Conservation (phyloP, 2,329 filamentous ascomycete genomes). For the Grosmannia serpens region DNA sequence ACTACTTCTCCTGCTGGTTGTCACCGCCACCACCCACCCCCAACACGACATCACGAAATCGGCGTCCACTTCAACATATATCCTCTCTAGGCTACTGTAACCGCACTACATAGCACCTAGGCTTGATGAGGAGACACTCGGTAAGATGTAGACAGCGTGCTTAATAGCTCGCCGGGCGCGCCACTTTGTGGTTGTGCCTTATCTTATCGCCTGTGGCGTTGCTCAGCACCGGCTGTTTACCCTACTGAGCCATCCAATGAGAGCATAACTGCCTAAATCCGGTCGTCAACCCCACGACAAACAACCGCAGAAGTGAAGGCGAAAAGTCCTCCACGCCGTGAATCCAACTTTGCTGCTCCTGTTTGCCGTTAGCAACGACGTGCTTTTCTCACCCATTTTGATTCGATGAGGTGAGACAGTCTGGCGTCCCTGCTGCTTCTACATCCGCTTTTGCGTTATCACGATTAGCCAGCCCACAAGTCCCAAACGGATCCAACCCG, state of each 20-base stretch:
- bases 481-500: not conserved
- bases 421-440: not conserved
- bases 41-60: too few species aligned
- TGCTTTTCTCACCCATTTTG: not conserved
- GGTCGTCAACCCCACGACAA: not conserved
- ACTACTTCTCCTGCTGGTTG: too few species aligned
- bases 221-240: constrained; percentile 1
- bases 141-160: too few species aligned
- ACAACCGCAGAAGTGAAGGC: not conserved
- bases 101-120: too few species aligned
- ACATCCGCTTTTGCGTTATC: not conserved
- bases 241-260: not conserved
- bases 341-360: not conserved
- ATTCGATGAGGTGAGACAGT: not conserved
- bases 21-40: too few species aligned
- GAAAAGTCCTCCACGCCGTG: not conserved
- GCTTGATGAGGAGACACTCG: too few species aligned
- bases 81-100: too few species aligned
- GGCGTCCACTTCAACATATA: too few species aligned
- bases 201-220: not conserved
- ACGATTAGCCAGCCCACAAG: not conserved
- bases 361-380: not conserved
- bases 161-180: too few species aligned
- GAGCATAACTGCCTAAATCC: not conserved
- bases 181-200: not conserved